Percentiles rank a stretch among this genome's conserved stretches.
Conservation (phyloP, 1,139 yeast species). For the Taphrina deformans region DNA sequence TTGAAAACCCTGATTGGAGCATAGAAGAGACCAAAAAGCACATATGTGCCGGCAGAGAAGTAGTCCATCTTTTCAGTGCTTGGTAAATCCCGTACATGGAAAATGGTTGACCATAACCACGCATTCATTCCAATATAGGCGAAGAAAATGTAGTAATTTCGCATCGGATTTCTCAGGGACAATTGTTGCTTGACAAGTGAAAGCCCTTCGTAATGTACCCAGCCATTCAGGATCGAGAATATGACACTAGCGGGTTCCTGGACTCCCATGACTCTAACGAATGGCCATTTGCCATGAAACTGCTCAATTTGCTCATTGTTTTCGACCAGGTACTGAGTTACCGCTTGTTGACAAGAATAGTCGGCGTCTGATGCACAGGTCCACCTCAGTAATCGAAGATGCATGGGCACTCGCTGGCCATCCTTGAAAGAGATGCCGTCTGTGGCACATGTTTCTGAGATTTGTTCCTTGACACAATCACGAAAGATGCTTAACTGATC, state of each 20-base stretch:
- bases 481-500: conserved; percentile 25
- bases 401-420: conserved; percentile 46
- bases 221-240: conserved; percentile 75
- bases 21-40: conserved; percentile 72
- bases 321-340: conserved; percentile 58
- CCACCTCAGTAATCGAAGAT: conserved; percentile 64
- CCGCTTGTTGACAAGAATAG: conserved; percentile 78
- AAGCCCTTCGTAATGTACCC: conserved; percentile 70
- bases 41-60: conserved; percentile 88
- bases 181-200: conserved; percentile 37
- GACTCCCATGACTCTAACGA: conserved; percentile 65
- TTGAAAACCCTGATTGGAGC: conserved; percentile 60
- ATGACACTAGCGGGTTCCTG: conserved; percentile 84
- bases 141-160: conserved; percentile 51
- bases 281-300: conserved; percentile 98
- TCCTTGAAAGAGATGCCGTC: neutral
- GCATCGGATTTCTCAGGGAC: conserved; percentile 44
- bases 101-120: conserved; percentile 81
- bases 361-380: conserved; percentile 82
- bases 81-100: conserved; percentile 79
- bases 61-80: conserved; percentile 85
- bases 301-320: conserved; percentile 62
- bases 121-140: conserved; percentile 74
- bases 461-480: conserved; percentile 15
- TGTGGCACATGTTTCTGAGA: conserved; percentile 9